Evolutionary conservation across 129 eudicot genomes (phyloP).

Genomic region (Kitagawia praeruptora): DNA sequence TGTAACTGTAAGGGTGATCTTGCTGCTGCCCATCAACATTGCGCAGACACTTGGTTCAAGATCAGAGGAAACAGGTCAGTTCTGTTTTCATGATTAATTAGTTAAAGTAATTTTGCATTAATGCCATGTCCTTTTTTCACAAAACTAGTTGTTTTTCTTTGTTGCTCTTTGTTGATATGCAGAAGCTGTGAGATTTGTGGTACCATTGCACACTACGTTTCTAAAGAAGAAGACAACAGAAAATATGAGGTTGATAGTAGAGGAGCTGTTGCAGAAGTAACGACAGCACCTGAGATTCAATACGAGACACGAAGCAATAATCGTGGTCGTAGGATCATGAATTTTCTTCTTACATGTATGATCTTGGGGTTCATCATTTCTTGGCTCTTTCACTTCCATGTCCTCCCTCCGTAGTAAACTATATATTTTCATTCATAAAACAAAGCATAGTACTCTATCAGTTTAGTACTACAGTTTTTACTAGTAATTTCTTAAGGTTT

Average conservation of each 20-base stretch:
- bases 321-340: conserved; percentile 53
- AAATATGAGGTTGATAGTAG: not conserved
- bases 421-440: not conserved
- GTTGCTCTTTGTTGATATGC: not conserved
- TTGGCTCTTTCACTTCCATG: conserved; percentile 79
- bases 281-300: conserved; percentile 16
- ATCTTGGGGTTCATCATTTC: conserved; percentile 65
- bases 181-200: conserved; percentile 75
- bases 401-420: conserved; percentile 18
- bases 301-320: conserved; percentile 35
- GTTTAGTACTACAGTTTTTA: not conserved
- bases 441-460: not conserved
- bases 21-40: not conserved
- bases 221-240: not conserved
- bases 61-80: conserved; percentile 4
- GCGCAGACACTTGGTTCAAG: conserved; percentile 5
- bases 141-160: not conserved
- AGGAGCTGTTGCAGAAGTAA: conserved; percentile 21
- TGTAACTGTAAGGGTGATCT: conserved; percentile 5
- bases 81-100: not conserved
- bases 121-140: not conserved
- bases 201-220: conserved; percentile 38
- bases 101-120: not conserved
- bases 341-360: conserved; percentile 65
- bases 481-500: too few species aligned